These are phyloP conservation scores for Podospora bellae-mahoneyi DNA, from an alignment of 495 filamentous ascomycete genomes.

Conservation along the genomic window DNA sequence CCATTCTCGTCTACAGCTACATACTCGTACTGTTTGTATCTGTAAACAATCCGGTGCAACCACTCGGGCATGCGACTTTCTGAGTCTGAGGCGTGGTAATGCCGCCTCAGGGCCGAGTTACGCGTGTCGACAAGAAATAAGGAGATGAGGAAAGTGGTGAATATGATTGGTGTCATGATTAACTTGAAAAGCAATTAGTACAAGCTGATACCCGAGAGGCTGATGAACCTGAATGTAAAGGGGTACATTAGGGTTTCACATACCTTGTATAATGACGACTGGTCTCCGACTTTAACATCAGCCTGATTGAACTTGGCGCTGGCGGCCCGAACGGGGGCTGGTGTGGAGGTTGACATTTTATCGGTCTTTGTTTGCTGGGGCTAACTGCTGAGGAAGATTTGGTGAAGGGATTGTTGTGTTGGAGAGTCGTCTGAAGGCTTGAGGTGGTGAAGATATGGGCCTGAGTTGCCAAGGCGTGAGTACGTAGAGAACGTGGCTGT, in stretches of 20 bases:
- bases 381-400: neutral
- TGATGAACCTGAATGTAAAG: neutral
- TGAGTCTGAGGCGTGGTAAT: conserved; percentile 34
- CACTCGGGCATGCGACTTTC: conserved; percentile 34
- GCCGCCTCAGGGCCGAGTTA: conserved; percentile 39
- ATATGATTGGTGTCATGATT: conserved; percentile 47
- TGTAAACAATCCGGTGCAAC: conserved; percentile 39
- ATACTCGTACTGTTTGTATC: conserved; percentile 32
- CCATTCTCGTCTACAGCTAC: conserved; percentile 23
- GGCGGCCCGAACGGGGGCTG: neutral
- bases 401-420: neutral
- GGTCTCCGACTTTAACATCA: conserved; percentile 22
- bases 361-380: neutral
- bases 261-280: conserved; percentile 39
- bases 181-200: conserved; percentile 26
- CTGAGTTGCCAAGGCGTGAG: neutral
- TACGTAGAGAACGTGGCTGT: neutral
- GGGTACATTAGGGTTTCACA: no score
- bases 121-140: conserved; percentile 47
- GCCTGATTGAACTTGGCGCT: conserved; percentile 17
- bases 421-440: neutral
- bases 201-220: conserved; percentile 1
- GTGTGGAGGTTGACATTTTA: neutral
- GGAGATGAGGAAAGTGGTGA: conserved; percentile 52
- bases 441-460: neutral